Percentiles rank a stretch among this genome's conserved stretches.
Evolutionary conservation across 2,329 filamentous ascomycete genomes (phyloP).

Genomic region (Microdochium trichocladiopsis): DNA sequence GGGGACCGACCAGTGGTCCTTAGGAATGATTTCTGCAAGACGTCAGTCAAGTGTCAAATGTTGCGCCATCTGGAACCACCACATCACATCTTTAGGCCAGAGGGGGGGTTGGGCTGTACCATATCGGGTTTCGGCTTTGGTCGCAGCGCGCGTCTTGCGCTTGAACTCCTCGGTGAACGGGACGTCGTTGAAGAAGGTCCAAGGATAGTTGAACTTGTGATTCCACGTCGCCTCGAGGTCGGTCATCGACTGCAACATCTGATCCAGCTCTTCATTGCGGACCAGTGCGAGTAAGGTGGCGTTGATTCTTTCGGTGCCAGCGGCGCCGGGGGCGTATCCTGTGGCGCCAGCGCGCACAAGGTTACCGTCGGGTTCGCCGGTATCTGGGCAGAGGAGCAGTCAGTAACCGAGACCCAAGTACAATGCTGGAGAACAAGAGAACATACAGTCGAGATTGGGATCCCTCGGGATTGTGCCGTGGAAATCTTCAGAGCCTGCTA

Average conservation of each 20-base stretch:
- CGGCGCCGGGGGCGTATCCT: slow-evolving; percentile 65
- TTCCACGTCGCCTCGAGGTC: slow-evolving; percentile 97
- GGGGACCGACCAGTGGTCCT: slow-evolving; percentile 89
- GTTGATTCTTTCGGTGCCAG: slow-evolving; percentile 77
- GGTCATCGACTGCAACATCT: slow-evolving; percentile 79
- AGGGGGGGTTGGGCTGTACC: slow-evolving; percentile 38
- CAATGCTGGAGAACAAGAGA: too few relatives aligned
- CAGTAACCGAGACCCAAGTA: too few relatives aligned
- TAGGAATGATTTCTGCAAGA: slow-evolving; percentile 71
- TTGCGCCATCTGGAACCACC: too few relatives aligned
- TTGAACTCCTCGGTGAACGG: slow-evolving; percentile 95
- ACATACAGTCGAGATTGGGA: slow-evolving; percentile 79
- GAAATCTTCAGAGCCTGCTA: slow-evolving; percentile 28
- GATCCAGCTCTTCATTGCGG: slow-evolving; percentile 80
- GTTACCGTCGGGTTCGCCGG: slow-evolving; percentile 72
- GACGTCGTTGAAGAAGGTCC: slow-evolving; percentile 98
- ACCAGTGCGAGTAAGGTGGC: slow-evolving; percentile 89
- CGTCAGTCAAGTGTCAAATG: neutral
- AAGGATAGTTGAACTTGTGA: slow-evolving; percentile 98
- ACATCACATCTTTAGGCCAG: too few relatives aligned
- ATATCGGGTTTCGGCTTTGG: slow-evolving; percentile 82
- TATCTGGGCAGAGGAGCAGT: slow-evolving; percentile 48
- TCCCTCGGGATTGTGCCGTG: slow-evolving; percentile 54
- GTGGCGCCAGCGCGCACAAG: slow-evolving; percentile 68
- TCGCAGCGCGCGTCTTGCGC: slow-evolving; percentile 67